Percentiles rank a stretch among this genome's conserved stretches.
phyloP scores from a whole-genome alignment of 441 rosid genomes.

The Capsella rubella region DNA sequence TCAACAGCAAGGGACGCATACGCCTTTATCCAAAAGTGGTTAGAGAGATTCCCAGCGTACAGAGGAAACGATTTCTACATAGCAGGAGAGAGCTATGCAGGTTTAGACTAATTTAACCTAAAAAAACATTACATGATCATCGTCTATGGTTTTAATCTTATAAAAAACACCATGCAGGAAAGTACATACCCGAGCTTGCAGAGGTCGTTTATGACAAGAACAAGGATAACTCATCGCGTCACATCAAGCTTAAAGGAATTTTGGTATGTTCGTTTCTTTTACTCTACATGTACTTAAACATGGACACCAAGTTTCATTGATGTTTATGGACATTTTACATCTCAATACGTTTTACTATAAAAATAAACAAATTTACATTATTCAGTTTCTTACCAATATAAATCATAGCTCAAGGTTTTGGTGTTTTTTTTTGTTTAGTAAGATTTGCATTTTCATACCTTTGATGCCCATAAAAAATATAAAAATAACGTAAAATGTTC shows the following conservation, averaged over 20 bases:
- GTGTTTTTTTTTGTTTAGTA: too few species aligned
- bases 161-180: slow-evolving; percentile 52
- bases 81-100: slow-evolving; percentile 97
- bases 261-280: slow-evolving; percentile 55
- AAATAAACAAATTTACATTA: not conserved
- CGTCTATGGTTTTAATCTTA: not conserved
- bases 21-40: slow-evolving; percentile 73
- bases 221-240: slow-evolving; percentile 52
- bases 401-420: not conserved
- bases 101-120: slow-evolving; percentile 40
- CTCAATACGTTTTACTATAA: not conserved
- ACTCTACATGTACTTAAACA: too few species aligned
- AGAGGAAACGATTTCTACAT: slow-evolving; percentile 61
- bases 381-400: not conserved
- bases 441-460: not conserved
- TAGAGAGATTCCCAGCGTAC: slow-evolving; percentile 71
- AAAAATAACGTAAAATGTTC: not conserved
- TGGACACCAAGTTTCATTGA: not conserved
- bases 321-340: not conserved
- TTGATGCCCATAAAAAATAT: not conserved
- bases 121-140: not conserved
- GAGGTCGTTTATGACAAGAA: slow-evolving; percentile 69
- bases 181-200: slow-evolving; percentile 80
- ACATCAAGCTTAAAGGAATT: slow-evolving; percentile 73
- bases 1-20: slow-evolving; percentile 76